Evolutionary conservation across 257 asterid species (phyloP).

Genomic region (Solanum chiquidenum): DNA sequence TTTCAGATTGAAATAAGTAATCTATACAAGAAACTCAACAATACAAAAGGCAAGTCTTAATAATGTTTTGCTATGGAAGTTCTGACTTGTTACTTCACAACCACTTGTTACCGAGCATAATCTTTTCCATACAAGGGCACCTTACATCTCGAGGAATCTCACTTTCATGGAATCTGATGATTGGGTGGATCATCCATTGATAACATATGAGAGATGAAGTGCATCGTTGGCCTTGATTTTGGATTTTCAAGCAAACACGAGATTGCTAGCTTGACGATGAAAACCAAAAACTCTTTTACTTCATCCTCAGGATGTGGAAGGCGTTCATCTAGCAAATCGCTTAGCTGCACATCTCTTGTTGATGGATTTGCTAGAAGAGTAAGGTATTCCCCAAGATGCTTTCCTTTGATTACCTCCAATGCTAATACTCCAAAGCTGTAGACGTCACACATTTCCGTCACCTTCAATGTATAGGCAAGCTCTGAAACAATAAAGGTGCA

Average conservation of each 20-base stretch:
- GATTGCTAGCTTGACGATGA: not conserved
- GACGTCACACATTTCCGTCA: constrained; percentile 6
- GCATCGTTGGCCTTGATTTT: constrained; percentile 1
- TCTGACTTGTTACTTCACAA: not conserved
- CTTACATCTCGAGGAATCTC: not conserved
- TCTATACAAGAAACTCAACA: not conserved
- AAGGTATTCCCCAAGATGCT: not conserved
- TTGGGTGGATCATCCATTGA: not conserved
- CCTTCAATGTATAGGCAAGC: constrained; percentile 6
- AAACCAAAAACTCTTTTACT: not conserved
- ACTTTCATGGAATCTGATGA: not conserved
- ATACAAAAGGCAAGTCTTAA: not conserved
- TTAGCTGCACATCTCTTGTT: not conserved
- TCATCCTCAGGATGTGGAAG: not conserved
- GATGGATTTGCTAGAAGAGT: not conserved
- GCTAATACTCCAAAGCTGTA: constrained; percentile 9
- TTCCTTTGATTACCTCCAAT: constrained; percentile 6
- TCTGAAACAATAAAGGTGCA: not conserved
- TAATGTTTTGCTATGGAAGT: not conserved
- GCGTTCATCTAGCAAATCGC: not conserved
- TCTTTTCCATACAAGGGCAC: not conserved
- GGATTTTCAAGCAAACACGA: not conserved
- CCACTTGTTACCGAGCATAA: not conserved
- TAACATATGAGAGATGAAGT: not conserved
- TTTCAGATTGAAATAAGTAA: not conserved